Conservation (phyloP, 106 monocot genomes). For the Cymbidium sinense region DNA sequence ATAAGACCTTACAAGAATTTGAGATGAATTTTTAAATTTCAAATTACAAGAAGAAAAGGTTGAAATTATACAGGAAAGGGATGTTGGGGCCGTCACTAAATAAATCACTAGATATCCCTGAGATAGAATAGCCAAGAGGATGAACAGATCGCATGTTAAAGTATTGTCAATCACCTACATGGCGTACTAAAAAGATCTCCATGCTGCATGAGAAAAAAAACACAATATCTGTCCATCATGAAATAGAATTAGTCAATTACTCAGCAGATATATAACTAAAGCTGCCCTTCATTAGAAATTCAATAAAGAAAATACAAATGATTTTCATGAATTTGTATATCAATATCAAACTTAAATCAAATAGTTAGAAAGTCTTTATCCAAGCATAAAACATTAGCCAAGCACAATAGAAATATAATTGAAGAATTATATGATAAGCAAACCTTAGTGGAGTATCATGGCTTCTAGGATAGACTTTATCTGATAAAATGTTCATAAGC, state of each 20-base stretch:
- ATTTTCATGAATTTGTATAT: neutral
- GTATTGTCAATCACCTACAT: neutral
- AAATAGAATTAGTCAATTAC: neutral
- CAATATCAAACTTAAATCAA: neutral
- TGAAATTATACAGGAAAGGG: neutral
- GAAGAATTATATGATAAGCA: neutral
- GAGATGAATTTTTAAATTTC: too few relatives aligned
- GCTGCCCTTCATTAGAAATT: neutral
- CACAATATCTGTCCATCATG: neutral
- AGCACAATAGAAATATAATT: neutral
- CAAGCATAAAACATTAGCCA: neutral
- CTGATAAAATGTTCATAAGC: conserved; percentile 25
- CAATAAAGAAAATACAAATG: neutral
- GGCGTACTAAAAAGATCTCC: neutral
- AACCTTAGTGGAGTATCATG: conserved; percentile 55
- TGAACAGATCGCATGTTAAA: neutral
- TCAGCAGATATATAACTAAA: neutral
- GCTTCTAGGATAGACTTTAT: conserved; percentile 15
- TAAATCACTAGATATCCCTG: neutral
- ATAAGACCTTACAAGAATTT: too few relatives aligned
- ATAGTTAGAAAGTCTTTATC: neutral
- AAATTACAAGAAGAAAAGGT: too few relatives aligned
- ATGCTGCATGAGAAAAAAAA: neutral
- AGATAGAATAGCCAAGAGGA: neutral
- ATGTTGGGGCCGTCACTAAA: neutral